These are phyloP conservation scores for Globisporangium cylindrosporum DNA, from an alignment of 352 stramenopile species.

Conservation along the genomic window DNA sequence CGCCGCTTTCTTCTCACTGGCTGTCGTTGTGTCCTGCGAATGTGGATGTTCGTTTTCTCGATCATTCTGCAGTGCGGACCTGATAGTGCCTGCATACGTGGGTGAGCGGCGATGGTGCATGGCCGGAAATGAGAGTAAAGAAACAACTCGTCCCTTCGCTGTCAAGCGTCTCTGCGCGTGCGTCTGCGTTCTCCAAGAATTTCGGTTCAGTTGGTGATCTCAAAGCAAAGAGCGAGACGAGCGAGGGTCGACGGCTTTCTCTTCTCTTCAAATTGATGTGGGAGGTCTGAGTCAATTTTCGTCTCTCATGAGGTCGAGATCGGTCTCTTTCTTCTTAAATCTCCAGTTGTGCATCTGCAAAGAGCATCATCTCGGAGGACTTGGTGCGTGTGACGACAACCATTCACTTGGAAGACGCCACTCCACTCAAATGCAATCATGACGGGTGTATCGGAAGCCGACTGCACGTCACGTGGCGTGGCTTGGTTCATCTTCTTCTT, in stretches of 20 bases:
- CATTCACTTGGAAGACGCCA: constrained; percentile 24
- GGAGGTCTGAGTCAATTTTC: constrained; percentile 14
- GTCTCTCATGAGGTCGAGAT: not conserved
- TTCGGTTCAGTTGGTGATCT: constrained; percentile 4
- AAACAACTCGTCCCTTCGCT: constrained; percentile 7
- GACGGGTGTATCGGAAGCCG: constrained; percentile 69
- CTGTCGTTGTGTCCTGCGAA: not conserved
- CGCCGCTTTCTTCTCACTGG: not conserved
- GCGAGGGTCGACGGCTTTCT: constrained; percentile 23
- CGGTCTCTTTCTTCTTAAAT: constrained; percentile 34
- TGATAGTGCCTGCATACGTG: not conserved
- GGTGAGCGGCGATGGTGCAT: constrained; percentile 24
- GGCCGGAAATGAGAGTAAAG: constrained; percentile 89
- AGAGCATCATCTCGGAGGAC: constrained; percentile 74
- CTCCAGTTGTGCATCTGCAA: constrained; percentile 63
- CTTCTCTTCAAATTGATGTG: constrained; percentile 88
- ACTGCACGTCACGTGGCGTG: constrained; percentile 13
- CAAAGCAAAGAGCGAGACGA: not conserved
- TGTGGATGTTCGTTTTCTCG: not conserved
- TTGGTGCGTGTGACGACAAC: constrained; percentile 75
- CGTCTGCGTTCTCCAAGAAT: not conserved
- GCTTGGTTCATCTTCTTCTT: not conserved
- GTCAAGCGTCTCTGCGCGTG: not conserved
- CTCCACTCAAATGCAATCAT: constrained; percentile 88
- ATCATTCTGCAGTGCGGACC: not conserved